Conservation (phyloP, 2,329 filamentous ascomycete species). For the Orbilia quercus region DNA sequence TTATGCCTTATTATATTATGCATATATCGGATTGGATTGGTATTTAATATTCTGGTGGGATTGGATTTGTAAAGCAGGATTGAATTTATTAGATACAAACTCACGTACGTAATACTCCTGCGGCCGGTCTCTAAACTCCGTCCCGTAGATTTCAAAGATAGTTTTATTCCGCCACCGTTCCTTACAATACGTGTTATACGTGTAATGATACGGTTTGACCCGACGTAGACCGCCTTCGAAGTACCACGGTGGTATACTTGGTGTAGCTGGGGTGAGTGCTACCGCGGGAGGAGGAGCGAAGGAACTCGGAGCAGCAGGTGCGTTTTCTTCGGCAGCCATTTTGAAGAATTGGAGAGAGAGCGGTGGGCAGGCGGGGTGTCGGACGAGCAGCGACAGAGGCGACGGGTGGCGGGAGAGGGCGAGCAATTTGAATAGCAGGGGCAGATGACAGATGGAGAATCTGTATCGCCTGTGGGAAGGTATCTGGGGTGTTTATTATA, state of each 20-base stretch:
- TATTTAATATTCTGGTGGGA: not conserved
- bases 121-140: slow-evolving; percentile 90
- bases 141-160: slow-evolving; percentile 86
- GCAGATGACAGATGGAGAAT: slow-evolving; percentile 21
- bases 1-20: too few relatives aligned
- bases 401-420: slow-evolving; percentile 22
- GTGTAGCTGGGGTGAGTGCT: slow-evolving; percentile 28
- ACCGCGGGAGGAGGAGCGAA: slow-evolving; percentile 15
- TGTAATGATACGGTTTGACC: slow-evolving; percentile 87
- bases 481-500: not conserved
- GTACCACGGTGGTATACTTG: slow-evolving; percentile 73
- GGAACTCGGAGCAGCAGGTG: not conserved
- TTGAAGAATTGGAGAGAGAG: slow-evolving; percentile 43
- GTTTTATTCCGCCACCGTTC: slow-evolving; percentile 86
- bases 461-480: slow-evolving; percentile 13
- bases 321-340: slow-evolving; percentile 31
- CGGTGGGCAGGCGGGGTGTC: slow-evolving; percentile 28
- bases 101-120: slow-evolving; percentile 81
- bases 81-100: slow-evolving; percentile 28
- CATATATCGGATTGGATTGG: too few relatives aligned
- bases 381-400: slow-evolving; percentile 48
- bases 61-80: not conserved
- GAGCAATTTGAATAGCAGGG: slow-evolving; percentile 18
- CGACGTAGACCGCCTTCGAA: slow-evolving; percentile 84
- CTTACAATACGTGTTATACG: slow-evolving; percentile 95